Evolutionary conservation across 163 green algal genomes (phyloP).

Genomic region (Trebouxia gelatinosa): DNA sequence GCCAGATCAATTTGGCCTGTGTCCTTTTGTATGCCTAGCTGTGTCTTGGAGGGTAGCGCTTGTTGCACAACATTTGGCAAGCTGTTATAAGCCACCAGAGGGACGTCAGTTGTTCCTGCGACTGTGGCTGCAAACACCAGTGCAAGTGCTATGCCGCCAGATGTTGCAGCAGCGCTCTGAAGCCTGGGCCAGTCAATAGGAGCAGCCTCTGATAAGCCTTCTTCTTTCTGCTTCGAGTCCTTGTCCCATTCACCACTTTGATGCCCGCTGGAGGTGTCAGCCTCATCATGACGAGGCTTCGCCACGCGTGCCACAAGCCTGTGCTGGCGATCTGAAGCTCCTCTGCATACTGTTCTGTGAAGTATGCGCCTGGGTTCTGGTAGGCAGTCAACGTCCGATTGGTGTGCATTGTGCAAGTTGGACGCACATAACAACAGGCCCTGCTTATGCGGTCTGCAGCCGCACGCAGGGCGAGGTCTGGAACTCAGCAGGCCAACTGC

Average conservation of each 20-base stretch:
- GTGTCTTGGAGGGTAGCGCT: too few relatives aligned
- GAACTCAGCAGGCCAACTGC: too few relatives aligned
- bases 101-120: background rate
- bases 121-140: background rate
- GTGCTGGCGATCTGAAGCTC: background rate
- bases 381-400: too few relatives aligned
- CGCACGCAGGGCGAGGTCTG: too few relatives aligned
- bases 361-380: too few relatives aligned
- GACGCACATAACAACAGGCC: too few relatives aligned
- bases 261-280: background rate
- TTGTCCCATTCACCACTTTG: background rate
- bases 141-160: background rate
- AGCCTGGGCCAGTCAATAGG: background rate
- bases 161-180: background rate
- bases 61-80: constrained; percentile 2
- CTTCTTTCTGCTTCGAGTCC: too few relatives aligned
- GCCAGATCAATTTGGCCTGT: too few relatives aligned
- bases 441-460: too few relatives aligned
- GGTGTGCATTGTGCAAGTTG: too few relatives aligned
- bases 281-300: constrained; percentile 1
- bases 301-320: background rate
- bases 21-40: too few relatives aligned
- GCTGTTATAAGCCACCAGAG: background rate
- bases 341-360: background rate
- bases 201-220: background rate